These are phyloP conservation scores for Vicia villosa DNA, from an alignment of 306 rosid species.

Conservation along the genomic window DNA sequence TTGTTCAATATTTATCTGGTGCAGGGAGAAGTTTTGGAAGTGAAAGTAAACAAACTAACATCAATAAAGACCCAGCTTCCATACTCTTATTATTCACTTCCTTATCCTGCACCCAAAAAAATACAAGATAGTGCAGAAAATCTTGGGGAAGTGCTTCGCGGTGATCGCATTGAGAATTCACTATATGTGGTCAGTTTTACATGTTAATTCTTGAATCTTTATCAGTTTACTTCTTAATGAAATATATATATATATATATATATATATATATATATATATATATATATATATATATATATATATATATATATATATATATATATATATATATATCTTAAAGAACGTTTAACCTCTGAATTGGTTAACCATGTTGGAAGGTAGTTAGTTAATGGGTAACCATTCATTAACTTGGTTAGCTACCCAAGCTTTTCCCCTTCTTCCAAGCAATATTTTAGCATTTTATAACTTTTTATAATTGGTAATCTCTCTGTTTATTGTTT, in stretches of 20 bases:
- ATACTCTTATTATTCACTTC: conserved; percentile 85
- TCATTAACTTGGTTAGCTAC: conserved; percentile 14
- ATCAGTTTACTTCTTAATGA: conserved; percentile 3
- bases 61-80: conserved; percentile 99
- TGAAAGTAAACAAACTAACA: conserved; percentile 93
- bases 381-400: conserved; percentile 9
- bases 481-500: conserved; percentile 30
- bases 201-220: conserved; percentile 9
- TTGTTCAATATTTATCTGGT: conserved; percentile 34
- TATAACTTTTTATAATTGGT: not conserved
- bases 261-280: no score
- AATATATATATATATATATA: no score
- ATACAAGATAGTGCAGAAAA: conserved; percentile 92
- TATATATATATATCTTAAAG: conserved; percentile 15
- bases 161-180: conserved; percentile 97
- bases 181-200: conserved; percentile 70
- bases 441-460: not conserved
- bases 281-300: no score
- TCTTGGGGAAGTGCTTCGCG: conserved; percentile 98
- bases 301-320: no score
- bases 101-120: conserved; percentile 59
- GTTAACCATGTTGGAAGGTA: conserved; percentile 1
- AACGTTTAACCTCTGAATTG: conserved; percentile 14
- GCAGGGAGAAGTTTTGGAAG: conserved; percentile 86
- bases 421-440: not conserved